Evolutionary conservation across 805 yeast genomes (phyloP).

Genomic region (Cyberlindnera mississippiensis): DNA sequence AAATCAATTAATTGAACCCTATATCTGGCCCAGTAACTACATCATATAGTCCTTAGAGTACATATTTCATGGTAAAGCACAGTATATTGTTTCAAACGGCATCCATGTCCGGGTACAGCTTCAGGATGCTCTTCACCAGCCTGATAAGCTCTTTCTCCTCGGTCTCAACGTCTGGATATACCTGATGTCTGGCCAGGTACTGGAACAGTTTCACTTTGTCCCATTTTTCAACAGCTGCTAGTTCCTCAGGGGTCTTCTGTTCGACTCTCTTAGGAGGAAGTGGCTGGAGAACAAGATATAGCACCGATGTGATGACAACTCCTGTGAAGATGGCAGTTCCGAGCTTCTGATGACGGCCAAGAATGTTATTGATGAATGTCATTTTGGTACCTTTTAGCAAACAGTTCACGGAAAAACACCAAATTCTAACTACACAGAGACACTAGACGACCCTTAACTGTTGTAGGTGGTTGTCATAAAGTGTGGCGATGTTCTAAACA

Average conservation of each 20-base stretch:
- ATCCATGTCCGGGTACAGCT: slow-evolving; percentile 12
- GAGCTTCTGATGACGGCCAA: slow-evolving; percentile 11
- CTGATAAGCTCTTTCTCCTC: slow-evolving; percentile 10
- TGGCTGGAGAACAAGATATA: slow-evolving; percentile 16
- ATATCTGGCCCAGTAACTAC: too few relatives aligned
- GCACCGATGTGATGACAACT: slow-evolving; percentile 13
- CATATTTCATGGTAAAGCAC: too few relatives aligned
- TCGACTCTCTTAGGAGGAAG: slow-evolving; percentile 8
- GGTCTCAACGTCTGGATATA: slow-evolving; percentile 20
- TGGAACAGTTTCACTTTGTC: slow-evolving; percentile 13
- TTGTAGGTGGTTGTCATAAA: too few relatives aligned
- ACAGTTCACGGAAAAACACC: too few relatives aligned
- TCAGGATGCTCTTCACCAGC: slow-evolving; percentile 18
- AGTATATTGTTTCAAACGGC: too few relatives aligned
- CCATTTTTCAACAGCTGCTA: slow-evolving; percentile 13
- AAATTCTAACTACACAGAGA: too few relatives aligned
- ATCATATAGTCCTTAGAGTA: too few relatives aligned
- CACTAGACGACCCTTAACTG: too few relatives aligned
- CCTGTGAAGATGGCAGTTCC: slow-evolving; percentile 15
- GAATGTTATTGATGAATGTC: slow-evolving; percentile 12
- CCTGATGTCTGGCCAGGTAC: slow-evolving; percentile 15
- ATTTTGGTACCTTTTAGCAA: slow-evolving; percentile 1
- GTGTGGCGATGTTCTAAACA: too few relatives aligned
- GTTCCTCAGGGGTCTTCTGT: slow-evolving; percentile 13
- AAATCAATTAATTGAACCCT: too few relatives aligned